Percentiles rank a stretch among this genome's conserved stretches.
Evolutionary conservation across 805 yeast species (phyloP).

Genomic region (Sugiyamaella qingdaonensis): DNA sequence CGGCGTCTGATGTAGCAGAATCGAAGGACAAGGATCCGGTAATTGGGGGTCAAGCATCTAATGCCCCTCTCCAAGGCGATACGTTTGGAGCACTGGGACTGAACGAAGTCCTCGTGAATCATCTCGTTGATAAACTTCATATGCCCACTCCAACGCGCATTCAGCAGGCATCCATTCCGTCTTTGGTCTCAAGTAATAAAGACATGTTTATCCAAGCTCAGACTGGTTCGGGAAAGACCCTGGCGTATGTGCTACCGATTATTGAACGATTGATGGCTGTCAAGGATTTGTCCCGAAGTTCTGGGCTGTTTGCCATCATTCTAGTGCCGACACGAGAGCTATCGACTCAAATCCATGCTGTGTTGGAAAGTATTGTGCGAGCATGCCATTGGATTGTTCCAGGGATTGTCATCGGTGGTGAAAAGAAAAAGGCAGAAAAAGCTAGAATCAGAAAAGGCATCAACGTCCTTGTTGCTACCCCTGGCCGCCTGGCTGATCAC

Average conservation of each 20-base stretch:
- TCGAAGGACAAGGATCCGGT: constrained; percentile 39
- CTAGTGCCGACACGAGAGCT: constrained; percentile 93
- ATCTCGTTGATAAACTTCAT: constrained; percentile 52
- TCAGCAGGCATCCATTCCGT: constrained; percentile 77
- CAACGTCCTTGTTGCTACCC: constrained; percentile 93
- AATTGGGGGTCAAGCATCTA: constrained; percentile 53
- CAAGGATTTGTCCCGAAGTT: constrained; percentile 46
- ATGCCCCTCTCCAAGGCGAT: constrained; percentile 76
- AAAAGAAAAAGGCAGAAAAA: constrained; percentile 93
- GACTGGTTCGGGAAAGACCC: constrained; percentile 97
- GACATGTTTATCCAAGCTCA: constrained; percentile 93
- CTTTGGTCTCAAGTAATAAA: constrained; percentile 39
- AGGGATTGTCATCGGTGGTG: constrained; percentile 96
- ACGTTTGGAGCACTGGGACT: constrained; percentile 72
- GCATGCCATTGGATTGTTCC: constrained; percentile 87
- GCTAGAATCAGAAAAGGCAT: constrained; percentile 95
- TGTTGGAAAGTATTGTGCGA: constrained; percentile 59
- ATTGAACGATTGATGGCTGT: constrained; percentile 64
- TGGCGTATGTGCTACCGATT: constrained; percentile 83
- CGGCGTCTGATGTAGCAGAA: constrained; percentile 40
- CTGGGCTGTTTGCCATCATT: constrained; percentile 86
- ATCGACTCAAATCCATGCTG: constrained; percentile 83
- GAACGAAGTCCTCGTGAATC: constrained; percentile 47
- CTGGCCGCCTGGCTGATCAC: constrained; percentile 94
- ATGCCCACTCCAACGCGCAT: constrained; percentile 68